Evolutionary conservation across 1,284 basidiomycete genomes (phyloP).

Genomic region (Microbotryum lychnidis-dioicae): DNA sequence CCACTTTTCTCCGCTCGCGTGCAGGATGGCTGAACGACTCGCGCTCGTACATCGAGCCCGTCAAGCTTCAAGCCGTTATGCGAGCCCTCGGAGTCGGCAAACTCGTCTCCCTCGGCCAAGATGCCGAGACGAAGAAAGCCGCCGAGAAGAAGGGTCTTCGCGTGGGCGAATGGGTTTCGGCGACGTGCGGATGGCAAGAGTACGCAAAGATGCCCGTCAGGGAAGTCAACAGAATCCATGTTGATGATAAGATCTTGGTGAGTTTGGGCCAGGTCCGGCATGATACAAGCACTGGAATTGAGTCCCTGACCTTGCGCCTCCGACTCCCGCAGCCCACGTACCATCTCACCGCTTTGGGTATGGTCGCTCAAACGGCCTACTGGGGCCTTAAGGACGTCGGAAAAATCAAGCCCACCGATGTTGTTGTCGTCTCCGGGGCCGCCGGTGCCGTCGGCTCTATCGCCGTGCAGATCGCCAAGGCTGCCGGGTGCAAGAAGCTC

Average conservation of each 20-base stretch:
- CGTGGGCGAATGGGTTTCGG: constrained; percentile 27
- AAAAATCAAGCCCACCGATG: constrained; percentile 68
- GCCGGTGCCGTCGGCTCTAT: constrained; percentile 65
- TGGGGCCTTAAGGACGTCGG: constrained; percentile 72
- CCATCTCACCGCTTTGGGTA: constrained; percentile 39
- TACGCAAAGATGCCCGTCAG: constrained; percentile 24
- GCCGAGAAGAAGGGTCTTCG: constrained; percentile 1
- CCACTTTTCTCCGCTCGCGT: neutral
- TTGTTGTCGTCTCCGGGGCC: constrained; percentile 74
- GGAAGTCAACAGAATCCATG: constrained; percentile 26
- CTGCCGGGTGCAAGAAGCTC: constrained; percentile 52
- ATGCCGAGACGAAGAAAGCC: constrained; percentile 1
- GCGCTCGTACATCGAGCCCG: constrained; percentile 31
- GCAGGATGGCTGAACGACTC: constrained; percentile 33
- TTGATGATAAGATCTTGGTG: neutral
- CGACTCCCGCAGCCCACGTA: constrained; percentile 14
- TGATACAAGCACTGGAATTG: constrained; percentile 28
- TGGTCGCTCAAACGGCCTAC: constrained; percentile 40
- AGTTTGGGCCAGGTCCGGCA: neutral
- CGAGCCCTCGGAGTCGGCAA: constrained; percentile 28
- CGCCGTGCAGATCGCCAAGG: constrained; percentile 37
- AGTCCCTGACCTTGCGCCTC: constrained; percentile 38
- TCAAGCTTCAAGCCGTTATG: constrained; percentile 31
- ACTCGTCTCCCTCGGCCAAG: constrained; percentile 13
- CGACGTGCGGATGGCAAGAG: constrained; percentile 26